phyloP scores from a whole-genome alignment of 2,329 filamentous ascomycete species.

The Penicillium sp. region DNA sequence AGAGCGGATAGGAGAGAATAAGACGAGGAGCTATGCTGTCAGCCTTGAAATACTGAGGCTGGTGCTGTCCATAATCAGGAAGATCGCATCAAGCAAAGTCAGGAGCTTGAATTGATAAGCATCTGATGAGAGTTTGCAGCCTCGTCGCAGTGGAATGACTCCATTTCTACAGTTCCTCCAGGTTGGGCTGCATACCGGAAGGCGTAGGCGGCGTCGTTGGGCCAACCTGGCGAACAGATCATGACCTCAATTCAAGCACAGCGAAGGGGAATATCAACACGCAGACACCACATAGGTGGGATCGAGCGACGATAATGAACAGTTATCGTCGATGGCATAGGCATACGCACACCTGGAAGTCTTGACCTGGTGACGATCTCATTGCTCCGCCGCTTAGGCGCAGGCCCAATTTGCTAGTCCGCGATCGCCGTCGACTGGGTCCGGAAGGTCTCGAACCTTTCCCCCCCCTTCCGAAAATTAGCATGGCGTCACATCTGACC shows the following conservation, averaged over 20 bases:
- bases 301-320: background rate
- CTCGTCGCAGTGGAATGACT: background rate
- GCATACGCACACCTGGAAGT: constrained; percentile 13
- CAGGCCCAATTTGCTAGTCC: constrained; percentile 14
- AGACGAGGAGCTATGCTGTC: background rate
- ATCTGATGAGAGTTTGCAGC: background rate
- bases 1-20: background rate
- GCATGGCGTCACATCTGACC: constrained; percentile 11
- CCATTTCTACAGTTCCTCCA: constrained; percentile 18
- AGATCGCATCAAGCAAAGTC: background rate
- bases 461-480: background rate
- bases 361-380: constrained; percentile 20
- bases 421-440: constrained; percentile 22
- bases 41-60: background rate
- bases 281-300: constrained; percentile 5
- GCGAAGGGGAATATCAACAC: background rate
- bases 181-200: constrained; percentile 16
- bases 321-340: constrained; percentile 1
- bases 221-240: constrained; percentile 7
- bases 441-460: constrained; percentile 17
- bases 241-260: constrained; percentile 3
- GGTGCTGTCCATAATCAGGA: background rate
- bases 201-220: constrained; percentile 24
- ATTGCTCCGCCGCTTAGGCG: constrained; percentile 14
- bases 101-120: background rate